phyloP scores from a whole-genome alignment of 352 stramenopile species.

The Pythium sp. region DNA sequence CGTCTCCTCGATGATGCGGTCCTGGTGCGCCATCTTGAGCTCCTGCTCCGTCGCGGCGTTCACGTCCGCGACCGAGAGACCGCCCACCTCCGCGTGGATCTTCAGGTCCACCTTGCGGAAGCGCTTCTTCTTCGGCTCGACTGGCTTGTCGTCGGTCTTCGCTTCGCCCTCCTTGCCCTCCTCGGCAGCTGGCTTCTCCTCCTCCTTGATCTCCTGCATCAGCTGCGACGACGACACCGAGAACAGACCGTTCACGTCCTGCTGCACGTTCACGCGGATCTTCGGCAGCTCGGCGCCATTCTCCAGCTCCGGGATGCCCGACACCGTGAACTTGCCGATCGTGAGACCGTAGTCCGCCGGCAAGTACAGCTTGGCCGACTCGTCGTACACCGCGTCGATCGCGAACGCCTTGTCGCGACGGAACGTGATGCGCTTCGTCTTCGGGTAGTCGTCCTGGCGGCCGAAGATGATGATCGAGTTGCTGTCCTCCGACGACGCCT shows the following conservation, averaged over 20 bases:
- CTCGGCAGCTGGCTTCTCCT: conserved; percentile 62
- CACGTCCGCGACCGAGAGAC: conserved; percentile 60
- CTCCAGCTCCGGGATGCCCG: conserved; percentile 75
- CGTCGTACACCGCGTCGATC: conserved; percentile 90
- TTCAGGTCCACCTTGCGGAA: conserved; percentile 90
- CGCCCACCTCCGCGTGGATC: conserved; percentile 59
- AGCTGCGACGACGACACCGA: conserved; percentile 94
- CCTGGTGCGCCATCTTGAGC: conserved; percentile 94
- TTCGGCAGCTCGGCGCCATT: conserved; percentile 76
- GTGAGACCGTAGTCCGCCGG: conserved; percentile 66
- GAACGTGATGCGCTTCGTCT: conserved; percentile 97
- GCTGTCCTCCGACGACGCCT: conserved; percentile 39
- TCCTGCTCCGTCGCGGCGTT: conserved; percentile 84
- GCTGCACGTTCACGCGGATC: conserved; percentile 97
- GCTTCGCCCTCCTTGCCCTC: conserved; percentile 60
- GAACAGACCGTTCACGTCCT: conserved; percentile 97
- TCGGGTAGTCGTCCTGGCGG: conserved; percentile 95
- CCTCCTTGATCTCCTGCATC: conserved; percentile 96
- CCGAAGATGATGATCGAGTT: conserved; percentile 95
- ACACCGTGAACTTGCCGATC: conserved; percentile 94
- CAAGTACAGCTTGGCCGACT: conserved; percentile 61
- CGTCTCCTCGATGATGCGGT: conserved; percentile 96
- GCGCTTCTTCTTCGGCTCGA: conserved; percentile 93
- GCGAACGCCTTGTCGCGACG: conserved; percentile 90
- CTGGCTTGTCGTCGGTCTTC: conserved; percentile 74